Conservation (phyloP, 2,329 filamentous ascomycete genomes). For the Scedosporium minutisporum region DNA sequence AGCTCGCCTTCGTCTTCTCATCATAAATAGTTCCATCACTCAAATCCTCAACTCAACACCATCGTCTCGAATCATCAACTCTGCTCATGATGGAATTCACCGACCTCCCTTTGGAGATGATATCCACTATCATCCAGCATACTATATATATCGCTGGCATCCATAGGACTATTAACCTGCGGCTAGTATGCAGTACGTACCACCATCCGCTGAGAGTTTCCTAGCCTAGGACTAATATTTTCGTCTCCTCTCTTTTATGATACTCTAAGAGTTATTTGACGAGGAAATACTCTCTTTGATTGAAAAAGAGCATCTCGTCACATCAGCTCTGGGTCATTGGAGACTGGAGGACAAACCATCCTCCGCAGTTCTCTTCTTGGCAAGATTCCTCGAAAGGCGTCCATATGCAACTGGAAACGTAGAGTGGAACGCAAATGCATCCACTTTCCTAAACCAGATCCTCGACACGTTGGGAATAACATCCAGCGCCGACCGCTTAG, state of each 20-base stretch:
- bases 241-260: not conserved
- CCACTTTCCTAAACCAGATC: not conserved
- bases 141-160: not conserved
- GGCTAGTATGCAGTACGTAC: not conserved
- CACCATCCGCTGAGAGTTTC: not conserved
- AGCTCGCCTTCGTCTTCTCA: too few species aligned
- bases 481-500: not conserved
- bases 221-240: not conserved
- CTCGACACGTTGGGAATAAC: not conserved
- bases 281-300: not conserved
- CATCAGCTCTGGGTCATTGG: not conserved
- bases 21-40: too few species aligned
- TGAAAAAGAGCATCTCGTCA: not conserved
- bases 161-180: not conserved
- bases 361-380: not conserved
- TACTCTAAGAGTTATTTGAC: not conserved
- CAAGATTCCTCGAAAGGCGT: not conserved
- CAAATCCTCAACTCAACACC: not conserved
- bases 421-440: not conserved
- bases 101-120: not conserved
- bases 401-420: not conserved
- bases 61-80: conserved; percentile 1
- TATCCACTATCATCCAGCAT: not conserved
- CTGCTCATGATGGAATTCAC: not conserved
- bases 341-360: not conserved